Conservation (phyloP, 2,329 filamentous ascomycete species). For the Ophiostoma perfectum region DNA sequence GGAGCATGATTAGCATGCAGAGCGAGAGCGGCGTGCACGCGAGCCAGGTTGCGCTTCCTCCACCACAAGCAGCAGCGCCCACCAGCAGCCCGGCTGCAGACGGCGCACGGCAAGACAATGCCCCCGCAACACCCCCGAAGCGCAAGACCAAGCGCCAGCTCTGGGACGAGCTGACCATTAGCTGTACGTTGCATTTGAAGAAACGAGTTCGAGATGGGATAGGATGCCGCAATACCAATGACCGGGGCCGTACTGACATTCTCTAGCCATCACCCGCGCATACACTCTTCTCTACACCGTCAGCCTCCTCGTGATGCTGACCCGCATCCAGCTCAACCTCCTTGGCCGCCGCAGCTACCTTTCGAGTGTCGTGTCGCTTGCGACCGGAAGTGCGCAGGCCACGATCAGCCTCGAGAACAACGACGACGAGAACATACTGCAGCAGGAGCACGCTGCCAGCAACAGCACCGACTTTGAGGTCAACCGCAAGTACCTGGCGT, state of each 20-base stretch:
- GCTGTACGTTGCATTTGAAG: constrained; percentile 55
- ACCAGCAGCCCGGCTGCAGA: constrained; percentile 7
- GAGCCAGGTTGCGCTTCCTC: constrained; percentile 63
- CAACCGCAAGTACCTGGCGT: constrained; percentile 88
- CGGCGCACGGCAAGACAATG: constrained; percentile 3
- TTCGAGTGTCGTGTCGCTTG: constrained; percentile 87
- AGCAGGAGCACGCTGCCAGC: constrained; percentile 61
- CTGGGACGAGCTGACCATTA: constrained; percentile 97
- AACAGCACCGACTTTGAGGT: constrained; percentile 78
- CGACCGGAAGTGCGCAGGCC: constrained; percentile 65
- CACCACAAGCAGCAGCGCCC: constrained; percentile 27
- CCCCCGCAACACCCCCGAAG: constrained; percentile 32
- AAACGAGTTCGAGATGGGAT: background rate
- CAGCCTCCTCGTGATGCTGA: constrained; percentile 82
- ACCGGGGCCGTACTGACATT: too few species aligned
- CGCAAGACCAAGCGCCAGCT: constrained; percentile 81
- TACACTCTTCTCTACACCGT: constrained; percentile 92
- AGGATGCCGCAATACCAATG: too few species aligned
- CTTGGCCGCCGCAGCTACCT: constrained; percentile 93
- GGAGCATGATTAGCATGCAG: constrained; percentile 66
- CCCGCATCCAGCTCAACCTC: constrained; percentile 92
- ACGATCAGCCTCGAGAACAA: constrained; percentile 89
- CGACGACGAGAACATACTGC: constrained; percentile 63
- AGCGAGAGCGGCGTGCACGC: constrained; percentile 80
- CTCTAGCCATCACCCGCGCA: constrained; percentile 74